phyloP scores from a whole-genome alignment of 1,284 basidiomycete genomes.

The Porodaedalea pini region DNA sequence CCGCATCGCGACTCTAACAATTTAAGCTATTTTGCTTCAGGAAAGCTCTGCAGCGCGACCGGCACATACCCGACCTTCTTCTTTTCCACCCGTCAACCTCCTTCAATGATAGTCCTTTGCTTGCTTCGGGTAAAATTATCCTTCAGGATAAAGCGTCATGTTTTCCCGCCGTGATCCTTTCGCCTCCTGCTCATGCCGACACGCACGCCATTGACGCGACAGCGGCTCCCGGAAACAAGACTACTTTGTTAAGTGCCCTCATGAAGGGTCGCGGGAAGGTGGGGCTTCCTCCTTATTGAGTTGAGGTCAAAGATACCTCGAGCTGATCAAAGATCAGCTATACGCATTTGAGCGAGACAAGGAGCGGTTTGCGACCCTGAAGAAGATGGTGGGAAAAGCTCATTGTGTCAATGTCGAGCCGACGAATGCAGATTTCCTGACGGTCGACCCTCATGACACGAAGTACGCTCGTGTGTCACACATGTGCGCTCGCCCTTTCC shows the following conservation, averaged over 20 bases:
- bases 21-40: neutral
- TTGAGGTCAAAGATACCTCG: neutral
- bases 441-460: constrained; percentile 59
- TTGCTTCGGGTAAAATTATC: constrained; percentile 77
- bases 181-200: constrained; percentile 50
- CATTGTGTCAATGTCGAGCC: constrained; percentile 76
- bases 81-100: constrained; percentile 66
- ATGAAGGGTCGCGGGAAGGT: constrained; percentile 82
- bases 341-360: constrained; percentile 85
- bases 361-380: constrained; percentile 75
- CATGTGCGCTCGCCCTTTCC: constrained; percentile 50
- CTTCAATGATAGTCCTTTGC: constrained; percentile 61
- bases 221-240: constrained; percentile 98
- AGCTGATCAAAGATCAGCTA: constrained; percentile 42
- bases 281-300: constrained; percentile 18
- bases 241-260: constrained; percentile 86
- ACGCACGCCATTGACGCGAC: constrained; percentile 87
- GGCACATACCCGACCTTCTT: constrained; percentile 78
- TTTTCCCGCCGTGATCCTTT: constrained; percentile 85
- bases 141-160: constrained; percentile 98
- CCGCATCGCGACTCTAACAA: neutral
- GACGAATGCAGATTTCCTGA: constrained; percentile 76
- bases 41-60: constrained; percentile 48
- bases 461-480: constrained; percentile 71
- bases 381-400: constrained; percentile 78